A percentile compares a stretch with the other conserved stretches of the same genome.
Evolutionary conservation across 2,329 filamentous ascomycete species (phyloP).

Genomic region (Xylaria sp.): DNA sequence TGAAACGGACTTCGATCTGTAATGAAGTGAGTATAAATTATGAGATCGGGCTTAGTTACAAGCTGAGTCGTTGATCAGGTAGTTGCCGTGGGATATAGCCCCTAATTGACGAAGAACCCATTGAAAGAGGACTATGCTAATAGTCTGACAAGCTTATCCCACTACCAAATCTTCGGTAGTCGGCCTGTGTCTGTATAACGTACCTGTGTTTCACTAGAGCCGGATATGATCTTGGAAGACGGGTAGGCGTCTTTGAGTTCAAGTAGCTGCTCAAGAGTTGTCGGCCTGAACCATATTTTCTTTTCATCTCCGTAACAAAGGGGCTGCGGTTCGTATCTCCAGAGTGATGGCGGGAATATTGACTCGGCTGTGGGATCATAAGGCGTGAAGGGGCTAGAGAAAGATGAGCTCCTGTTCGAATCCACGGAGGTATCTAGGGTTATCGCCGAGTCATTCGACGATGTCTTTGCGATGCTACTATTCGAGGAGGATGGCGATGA

Average conservation of each 20-base stretch:
- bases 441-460: constrained; percentile 58
- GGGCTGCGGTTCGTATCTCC: constrained; percentile 76
- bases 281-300: constrained; percentile 88
- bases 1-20: constrained; percentile 97
- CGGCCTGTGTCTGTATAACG: not conserved
- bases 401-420: constrained; percentile 54
- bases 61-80: not conserved
- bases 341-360: constrained; percentile 84
- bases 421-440: constrained; percentile 58
- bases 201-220: constrained; percentile 70
- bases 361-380: constrained; percentile 89
- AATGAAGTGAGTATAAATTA: constrained; percentile 47
- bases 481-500: constrained; percentile 51
- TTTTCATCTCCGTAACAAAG: constrained; percentile 88
- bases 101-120: not conserved
- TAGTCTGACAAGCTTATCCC: not conserved
- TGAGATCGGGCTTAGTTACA: not conserved
- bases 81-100: too few relatives aligned
- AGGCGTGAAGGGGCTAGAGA: constrained; percentile 77
- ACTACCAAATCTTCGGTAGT: not conserved
- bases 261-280: constrained; percentile 80
- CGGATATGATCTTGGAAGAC: constrained; percentile 86
- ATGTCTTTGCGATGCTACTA: constrained; percentile 68
- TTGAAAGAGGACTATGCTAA: too few relatives aligned
- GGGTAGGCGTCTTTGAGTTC: constrained; percentile 86